Evolutionary conservation across 305 asterid species (phyloP).

Genomic region (Fraxinus platypoda): DNA sequence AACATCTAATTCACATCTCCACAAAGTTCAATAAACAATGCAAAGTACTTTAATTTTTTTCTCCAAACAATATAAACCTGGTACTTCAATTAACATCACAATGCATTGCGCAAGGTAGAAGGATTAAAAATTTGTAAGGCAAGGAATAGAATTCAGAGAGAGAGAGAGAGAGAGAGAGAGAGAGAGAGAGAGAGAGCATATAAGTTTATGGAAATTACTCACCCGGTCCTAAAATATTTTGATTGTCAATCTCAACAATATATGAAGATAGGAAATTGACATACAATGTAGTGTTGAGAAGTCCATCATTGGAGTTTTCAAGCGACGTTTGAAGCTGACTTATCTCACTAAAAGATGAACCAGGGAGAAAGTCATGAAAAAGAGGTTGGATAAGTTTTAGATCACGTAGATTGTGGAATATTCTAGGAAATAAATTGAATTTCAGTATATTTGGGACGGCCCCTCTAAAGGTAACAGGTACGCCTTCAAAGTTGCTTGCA

Average conservation of each 20-base stretch:
- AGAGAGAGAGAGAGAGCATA: conserved; percentile 17
- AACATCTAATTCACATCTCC: neutral
- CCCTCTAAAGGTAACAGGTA: conserved; percentile 77
- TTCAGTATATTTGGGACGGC: conserved; percentile 65
- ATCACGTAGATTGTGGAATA: conserved; percentile 65
- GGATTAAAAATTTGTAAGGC: conserved; percentile 18
- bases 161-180: neutral
- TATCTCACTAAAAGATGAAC: conserved; percentile 63
- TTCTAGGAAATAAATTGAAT: conserved; percentile 81
- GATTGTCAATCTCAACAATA: conserved; percentile 79
- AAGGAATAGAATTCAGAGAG: conserved; percentile 13
- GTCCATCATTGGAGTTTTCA: conserved; percentile 59
- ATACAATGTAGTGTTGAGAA: conserved; percentile 74
- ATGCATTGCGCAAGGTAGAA: conserved; percentile 10
- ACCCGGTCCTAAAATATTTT: conserved; percentile 81
- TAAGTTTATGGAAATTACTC: conserved; percentile 41
- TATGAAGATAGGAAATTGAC: conserved; percentile 82
- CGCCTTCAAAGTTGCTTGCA: conserved; percentile 49
- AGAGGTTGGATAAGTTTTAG: conserved; percentile 90
- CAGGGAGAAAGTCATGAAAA: conserved; percentile 88
- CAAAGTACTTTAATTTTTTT: neutral
- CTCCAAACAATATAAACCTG: neutral
- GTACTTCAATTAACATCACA: neutral
- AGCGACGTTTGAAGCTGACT: conserved; percentile 73
- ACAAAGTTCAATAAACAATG: neutral